Base-by-base conservation (phyloP, 2,329 filamentous ascomycete species). In the Alternaria hordeiaustralica region DNA sequence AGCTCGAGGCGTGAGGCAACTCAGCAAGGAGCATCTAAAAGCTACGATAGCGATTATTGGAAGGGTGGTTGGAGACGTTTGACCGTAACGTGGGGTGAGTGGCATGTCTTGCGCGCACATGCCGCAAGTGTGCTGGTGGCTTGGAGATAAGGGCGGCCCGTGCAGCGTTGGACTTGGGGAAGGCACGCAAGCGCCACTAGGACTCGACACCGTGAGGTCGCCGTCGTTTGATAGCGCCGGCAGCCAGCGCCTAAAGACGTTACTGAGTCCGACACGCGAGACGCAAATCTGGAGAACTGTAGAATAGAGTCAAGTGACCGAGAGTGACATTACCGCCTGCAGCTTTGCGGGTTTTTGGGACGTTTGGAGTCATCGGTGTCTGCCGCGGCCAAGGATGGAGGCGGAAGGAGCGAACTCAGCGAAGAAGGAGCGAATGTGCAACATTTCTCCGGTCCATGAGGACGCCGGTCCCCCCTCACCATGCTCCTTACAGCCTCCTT, bases 41-140 rank as follows among this genome's bases (percentile, higher is more conserved):
- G 28, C 43, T 20, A n/a, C 25, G 21, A 41, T 26, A 13, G 36
- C 11, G 36, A 23, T 25, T 28, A 20, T 55, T 33, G 28, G 18
- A 36, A 55, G 57, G 26, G 18, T 23, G 25, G 51, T 56, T 50
- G 44, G 53, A 56, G 18, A 51, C 41, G 54, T 56, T 18, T 43
- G 54, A 43, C 18, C 26, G 3, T 30, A 30, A 49, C 46, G 55
- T 51, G 55, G 55, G 58, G 58, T 47, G 45, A 18, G 28, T 30
- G 47, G 47, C 53, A 55, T 26, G 58, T 49, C 50, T 55, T 56
- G 59, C 59, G 54, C 36, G 61, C 60, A 66, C 64, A 66, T 66
- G 61, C 64, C 61, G 55, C 49, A 55, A 58, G 36, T 43, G 49
- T 23, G 18, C 33, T 49, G 59, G 47, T 60, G 46, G 56, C 44